These are phyloP conservation scores for Heterobasidion occidentale DNA, from an alignment of 1,284 basidiomycete genomes.

Conservation along the genomic window DNA sequence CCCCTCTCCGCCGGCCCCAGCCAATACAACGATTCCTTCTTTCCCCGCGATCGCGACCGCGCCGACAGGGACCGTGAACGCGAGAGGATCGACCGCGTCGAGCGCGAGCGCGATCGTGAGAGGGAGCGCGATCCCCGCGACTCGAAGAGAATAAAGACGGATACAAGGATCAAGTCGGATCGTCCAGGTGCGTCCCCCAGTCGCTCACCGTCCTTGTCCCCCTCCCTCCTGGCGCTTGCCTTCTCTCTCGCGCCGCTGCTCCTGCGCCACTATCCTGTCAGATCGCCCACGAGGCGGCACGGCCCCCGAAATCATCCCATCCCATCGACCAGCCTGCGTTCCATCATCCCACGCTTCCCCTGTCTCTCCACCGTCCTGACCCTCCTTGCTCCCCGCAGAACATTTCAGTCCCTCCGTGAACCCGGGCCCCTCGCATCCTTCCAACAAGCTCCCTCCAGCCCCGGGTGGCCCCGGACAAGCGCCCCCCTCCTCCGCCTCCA, in stretches of 20 bases:
- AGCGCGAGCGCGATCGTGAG: constrained; percentile 20
- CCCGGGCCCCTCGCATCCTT: constrained; percentile 1
- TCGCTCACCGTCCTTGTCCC: constrained; percentile 5
- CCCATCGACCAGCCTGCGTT: background rate
- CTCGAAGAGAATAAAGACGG: constrained; percentile 35
- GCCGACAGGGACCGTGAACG: constrained; percentile 25
- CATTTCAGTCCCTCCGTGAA: constrained; percentile 11
- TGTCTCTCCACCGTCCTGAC: constrained; percentile 1
- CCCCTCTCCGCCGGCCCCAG: background rate
- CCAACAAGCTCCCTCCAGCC: constrained; percentile 1
- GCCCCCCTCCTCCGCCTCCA: constrained; percentile 10
- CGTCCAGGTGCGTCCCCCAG: constrained; percentile 19
- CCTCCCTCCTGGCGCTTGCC: background rate
- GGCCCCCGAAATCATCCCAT: background rate
- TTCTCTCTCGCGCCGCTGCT: background rate
- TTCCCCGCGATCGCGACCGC: constrained; percentile 15
- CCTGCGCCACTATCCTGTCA: too few species aligned
- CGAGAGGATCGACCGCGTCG: constrained; percentile 24
- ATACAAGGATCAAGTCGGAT: constrained; percentile 25
- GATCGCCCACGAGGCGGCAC: too few species aligned
- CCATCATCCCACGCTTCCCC: background rate
- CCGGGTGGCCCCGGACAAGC: constrained; percentile 12
- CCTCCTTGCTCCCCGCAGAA: constrained; percentile 8
- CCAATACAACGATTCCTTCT: background rate
- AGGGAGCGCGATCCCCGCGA: constrained; percentile 25